Evolutionary conservation across 1,284 basidiomycete species (phyloP).

Genomic region (Rhodotorula sp.): DNA sequence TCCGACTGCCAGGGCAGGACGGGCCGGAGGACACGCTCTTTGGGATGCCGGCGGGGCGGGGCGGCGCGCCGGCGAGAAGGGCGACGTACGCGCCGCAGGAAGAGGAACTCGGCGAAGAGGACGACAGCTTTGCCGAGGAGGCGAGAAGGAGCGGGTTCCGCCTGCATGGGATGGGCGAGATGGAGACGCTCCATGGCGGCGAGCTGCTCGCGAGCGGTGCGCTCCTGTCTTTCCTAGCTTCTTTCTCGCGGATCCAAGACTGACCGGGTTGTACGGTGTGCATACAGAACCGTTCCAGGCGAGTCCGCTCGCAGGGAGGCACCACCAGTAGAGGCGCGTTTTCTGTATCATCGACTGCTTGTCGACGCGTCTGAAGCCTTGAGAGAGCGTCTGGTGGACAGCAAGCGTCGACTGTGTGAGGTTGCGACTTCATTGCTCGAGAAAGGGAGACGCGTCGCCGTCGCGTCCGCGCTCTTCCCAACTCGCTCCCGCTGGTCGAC

Average conservation of each 20-base stretch:
- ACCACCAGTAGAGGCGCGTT: neutral
- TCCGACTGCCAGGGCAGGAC: constrained; percentile 26
- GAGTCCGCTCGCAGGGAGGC: constrained; percentile 32
- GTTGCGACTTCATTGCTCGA: neutral
- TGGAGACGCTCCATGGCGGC: constrained; percentile 46
- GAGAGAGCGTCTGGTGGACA: neutral
- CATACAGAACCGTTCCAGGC: constrained; percentile 38
- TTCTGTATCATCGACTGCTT: neutral
- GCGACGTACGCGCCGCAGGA: constrained; percentile 6
- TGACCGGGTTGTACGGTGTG: neutral
- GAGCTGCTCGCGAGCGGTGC: constrained; percentile 39
- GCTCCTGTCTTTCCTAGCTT: neutral
- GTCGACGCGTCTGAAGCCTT: neutral
- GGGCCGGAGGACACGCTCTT: constrained; percentile 43
- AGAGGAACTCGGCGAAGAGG: constrained; percentile 7
- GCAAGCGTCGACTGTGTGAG: neutral
- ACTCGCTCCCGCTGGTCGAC: neutral
- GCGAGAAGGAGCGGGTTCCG: constrained; percentile 36
- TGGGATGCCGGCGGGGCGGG: constrained; percentile 23
- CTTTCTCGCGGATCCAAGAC: neutral
- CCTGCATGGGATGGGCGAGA: constrained; percentile 38
- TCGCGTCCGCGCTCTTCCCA: neutral
- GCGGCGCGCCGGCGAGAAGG: neutral
- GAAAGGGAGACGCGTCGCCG: neutral
- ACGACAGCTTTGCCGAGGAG: constrained; percentile 17